These are phyloP conservation scores for Fusarium sp. DNA, from an alignment of 2,329 filamentous ascomycete species.

Conservation along the genomic window DNA sequence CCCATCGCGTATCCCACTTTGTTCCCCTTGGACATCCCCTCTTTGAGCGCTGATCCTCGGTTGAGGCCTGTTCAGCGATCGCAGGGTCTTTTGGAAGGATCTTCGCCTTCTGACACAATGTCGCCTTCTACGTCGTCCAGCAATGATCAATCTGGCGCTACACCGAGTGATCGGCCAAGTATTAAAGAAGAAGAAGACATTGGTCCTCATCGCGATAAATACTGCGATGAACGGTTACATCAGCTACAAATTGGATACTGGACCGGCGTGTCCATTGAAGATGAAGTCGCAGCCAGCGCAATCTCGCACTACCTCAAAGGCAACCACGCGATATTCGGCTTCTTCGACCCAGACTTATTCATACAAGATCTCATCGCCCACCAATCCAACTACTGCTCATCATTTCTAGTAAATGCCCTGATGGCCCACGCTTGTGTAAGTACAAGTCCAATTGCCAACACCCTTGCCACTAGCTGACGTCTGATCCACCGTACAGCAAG, in stretches of 20 bases:
- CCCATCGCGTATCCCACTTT: slow-evolving; percentile 29
- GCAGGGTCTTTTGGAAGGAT: background rate
- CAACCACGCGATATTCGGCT: slow-evolving; percentile 52
- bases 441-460: slow-evolving; percentile 5
- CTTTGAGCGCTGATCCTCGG: slow-evolving; percentile 14
- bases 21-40: slow-evolving; percentile 23
- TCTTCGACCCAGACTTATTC: slow-evolving; percentile 52
- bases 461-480: background rate
- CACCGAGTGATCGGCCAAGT: background rate
- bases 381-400: slow-evolving; percentile 47
- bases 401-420: slow-evolving; percentile 50
- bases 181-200: slow-evolving; percentile 6
- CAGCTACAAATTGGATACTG: slow-evolving; percentile 46
- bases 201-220: background rate
- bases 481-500: slow-evolving; percentile 21
- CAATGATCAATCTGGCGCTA: slow-evolving; percentile 18
- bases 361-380: slow-evolving; percentile 48
- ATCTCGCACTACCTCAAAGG: slow-evolving; percentile 51
- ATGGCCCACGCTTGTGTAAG: slow-evolving; percentile 51
- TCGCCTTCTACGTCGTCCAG: slow-evolving; percentile 20
- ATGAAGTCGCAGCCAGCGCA: slow-evolving; percentile 47
- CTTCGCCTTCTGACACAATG: slow-evolving; percentile 25
- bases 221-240: slow-evolving; percentile 17
- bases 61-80: slow-evolving; percentile 2
- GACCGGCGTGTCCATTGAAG: slow-evolving; percentile 49